Conservation (phyloP, 257 asterid species). For the Petrea volubilis region DNA sequence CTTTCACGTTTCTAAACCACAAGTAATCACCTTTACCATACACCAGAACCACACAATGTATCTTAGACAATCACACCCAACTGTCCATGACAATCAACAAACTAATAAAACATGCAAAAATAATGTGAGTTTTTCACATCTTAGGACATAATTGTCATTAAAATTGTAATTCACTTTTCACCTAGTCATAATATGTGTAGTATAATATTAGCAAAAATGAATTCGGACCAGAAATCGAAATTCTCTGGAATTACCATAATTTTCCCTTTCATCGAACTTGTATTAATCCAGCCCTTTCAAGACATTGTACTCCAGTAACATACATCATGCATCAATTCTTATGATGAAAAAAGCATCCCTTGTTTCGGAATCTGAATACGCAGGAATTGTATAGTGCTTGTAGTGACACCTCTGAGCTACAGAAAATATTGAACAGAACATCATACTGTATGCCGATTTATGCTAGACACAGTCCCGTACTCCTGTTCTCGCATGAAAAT, state of each 20-base stretch:
- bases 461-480: slow-evolving; percentile 7
- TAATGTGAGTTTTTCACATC: background rate
- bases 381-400: background rate
- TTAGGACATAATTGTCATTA: background rate
- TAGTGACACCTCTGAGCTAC: background rate
- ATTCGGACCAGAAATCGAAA: background rate
- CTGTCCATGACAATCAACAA: background rate
- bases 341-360: background rate
- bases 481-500: slow-evolving; percentile 7
- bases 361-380: background rate
- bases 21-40: background rate
- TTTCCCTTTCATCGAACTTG: background rate
- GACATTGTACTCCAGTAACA: background rate
- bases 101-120: background rate
- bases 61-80: background rate
- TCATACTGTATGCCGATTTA: background rate
- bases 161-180: background rate
- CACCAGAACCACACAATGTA: background rate
- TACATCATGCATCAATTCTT: slow-evolving; percentile 12
- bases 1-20: background rate
- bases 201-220: background rate
- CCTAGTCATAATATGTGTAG: background rate
- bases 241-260: background rate
- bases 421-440: background rate
- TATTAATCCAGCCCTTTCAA: background rate